Evolutionary conservation across 306 rosid species (phyloP).

Genomic region (Glycine tomentella): DNA sequence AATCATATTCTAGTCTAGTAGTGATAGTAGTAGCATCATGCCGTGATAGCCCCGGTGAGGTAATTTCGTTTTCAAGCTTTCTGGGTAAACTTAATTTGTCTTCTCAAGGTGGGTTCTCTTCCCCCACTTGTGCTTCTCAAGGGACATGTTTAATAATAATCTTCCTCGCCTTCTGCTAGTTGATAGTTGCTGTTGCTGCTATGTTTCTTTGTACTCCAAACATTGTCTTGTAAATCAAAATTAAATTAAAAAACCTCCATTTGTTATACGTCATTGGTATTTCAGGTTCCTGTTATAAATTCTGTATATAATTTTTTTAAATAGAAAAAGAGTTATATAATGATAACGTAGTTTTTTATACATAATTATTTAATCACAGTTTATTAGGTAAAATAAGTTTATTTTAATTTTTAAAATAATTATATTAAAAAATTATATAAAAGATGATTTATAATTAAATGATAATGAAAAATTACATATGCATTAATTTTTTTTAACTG

Average conservation of each 20-base stretch:
- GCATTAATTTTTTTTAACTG: no score
- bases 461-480: no score
- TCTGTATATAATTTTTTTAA: not conserved
- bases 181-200: constrained; percentile 30
- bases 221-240: constrained; percentile 1
- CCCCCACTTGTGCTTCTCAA: constrained; percentile 34
- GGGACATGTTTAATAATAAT: constrained; percentile 25
- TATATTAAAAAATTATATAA: no score
- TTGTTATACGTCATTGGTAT: not conserved
- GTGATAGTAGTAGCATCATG: constrained; percentile 33
- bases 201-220: constrained; percentile 35
- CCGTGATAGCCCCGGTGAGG: constrained; percentile 30
- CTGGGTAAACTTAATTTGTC: constrained; percentile 24
- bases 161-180: constrained; percentile 10
- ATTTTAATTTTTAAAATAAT: no score
- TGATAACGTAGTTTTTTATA: no score
- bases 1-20: constrained; percentile 36
- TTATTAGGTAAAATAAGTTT: no score
- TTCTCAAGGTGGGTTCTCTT: constrained; percentile 47
- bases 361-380: no score
- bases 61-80: constrained; percentile 49
- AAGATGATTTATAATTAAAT: no score
- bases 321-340: no score
- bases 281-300: not conserved
- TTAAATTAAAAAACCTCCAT: not conserved